Evolutionary conservation across 345 rosid genomes (phyloP).

Genomic region (Murraya koenigii): DNA sequence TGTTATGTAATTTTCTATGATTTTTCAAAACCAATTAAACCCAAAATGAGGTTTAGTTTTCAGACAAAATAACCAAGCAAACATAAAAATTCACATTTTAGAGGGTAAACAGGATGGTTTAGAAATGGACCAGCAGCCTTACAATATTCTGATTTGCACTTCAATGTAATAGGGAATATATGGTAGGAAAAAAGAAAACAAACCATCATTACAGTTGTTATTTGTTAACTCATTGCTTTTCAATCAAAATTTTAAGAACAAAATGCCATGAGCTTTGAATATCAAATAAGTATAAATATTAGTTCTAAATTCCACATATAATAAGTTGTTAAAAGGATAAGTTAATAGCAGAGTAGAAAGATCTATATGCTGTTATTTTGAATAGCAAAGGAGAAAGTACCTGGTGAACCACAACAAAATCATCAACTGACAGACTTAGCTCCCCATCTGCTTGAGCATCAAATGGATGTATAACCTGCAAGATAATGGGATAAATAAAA

Average conservation of each 20-base stretch:
- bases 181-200: not conserved
- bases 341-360: not conserved
- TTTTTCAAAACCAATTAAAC: not conserved
- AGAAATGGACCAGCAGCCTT: not conserved
- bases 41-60: not conserved
- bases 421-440: constrained; percentile 66
- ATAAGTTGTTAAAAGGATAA: not conserved
- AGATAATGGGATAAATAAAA: not conserved
- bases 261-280: not conserved
- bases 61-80: not conserved
- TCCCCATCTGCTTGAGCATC: constrained; percentile 97
- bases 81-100: not conserved
- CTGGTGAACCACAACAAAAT: constrained; percentile 80
- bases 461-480: constrained; percentile 82
- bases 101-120: not conserved
- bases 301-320: not conserved
- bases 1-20: not conserved
- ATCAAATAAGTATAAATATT: not conserved
- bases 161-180: not conserved
- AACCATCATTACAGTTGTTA: not conserved
- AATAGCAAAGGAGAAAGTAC: constrained; percentile 18
- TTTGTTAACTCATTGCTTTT: not conserved
- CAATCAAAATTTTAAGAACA: not conserved
- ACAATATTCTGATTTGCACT: not conserved
- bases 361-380: not conserved